phyloP scores from a whole-genome alignment of 805 yeast species.

The Metschnikowia baotianmanensis region DNA sequence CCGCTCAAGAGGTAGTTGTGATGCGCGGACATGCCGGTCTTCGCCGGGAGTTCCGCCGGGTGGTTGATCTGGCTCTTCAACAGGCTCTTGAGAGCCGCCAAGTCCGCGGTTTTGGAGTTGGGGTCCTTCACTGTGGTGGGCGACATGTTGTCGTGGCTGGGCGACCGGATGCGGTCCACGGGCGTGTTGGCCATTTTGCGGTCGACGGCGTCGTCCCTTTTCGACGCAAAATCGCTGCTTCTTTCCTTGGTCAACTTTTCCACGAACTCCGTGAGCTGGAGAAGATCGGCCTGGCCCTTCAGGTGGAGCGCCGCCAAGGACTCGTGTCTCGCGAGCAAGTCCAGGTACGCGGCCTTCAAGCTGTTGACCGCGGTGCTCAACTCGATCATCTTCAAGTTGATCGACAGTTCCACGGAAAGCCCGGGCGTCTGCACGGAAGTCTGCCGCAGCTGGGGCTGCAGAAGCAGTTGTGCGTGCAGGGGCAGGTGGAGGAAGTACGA shows the following conservation, averaged over 20 bases:
- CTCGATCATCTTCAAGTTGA: conserved; percentile 32
- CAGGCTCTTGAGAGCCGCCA: conserved; percentile 13
- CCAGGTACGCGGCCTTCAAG: conserved; percentile 42
- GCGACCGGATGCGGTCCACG: conserved; percentile 10
- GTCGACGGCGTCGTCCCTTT: conserved; percentile 5
- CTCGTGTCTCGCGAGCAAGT: conserved; percentile 46
- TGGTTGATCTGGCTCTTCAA: conserved; percentile 7
- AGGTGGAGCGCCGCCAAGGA: conserved; percentile 46
- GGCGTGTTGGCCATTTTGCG: conserved; percentile 13
- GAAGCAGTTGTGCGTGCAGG: conserved; percentile 11
- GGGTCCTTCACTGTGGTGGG: conserved; percentile 16
- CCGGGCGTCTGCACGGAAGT: conserved; percentile 17
- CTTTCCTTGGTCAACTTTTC: conserved; percentile 24
- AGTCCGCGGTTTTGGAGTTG: conserved; percentile 3
- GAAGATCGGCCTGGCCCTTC: conserved; percentile 51
- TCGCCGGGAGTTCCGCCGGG: background rate
- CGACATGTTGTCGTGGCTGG: conserved; percentile 13
- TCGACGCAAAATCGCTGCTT: background rate
- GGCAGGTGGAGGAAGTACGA: conserved; percentile 15
- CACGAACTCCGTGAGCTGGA: conserved; percentile 48
- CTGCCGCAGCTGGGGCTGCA: conserved; percentile 20
- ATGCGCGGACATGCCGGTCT: conserved; percentile 2
- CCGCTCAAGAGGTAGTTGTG: conserved; percentile 15
- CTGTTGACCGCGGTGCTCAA: conserved; percentile 36
- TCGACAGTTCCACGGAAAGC: conserved; percentile 16